A percentile compares a stretch with the other conserved stretches of the same genome.
These are phyloP conservation scores for Pythium utonaiense DNA, from an alignment of 352 stramenopile species.

Conservation along the genomic window DNA sequence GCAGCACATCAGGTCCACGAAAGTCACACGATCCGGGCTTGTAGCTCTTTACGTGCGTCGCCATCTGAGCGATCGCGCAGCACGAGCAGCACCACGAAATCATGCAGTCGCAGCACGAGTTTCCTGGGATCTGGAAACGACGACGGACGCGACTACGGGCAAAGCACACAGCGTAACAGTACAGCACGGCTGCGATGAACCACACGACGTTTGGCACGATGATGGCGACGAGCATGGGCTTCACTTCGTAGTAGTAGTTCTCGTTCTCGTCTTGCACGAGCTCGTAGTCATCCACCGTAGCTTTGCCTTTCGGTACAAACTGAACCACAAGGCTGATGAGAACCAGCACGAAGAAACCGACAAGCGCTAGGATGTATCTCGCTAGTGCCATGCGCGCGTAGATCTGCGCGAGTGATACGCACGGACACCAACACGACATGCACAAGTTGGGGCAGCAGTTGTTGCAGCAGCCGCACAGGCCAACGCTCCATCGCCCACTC, in stretches of 20 bases:
- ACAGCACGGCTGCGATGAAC: no score
- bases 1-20: slow-evolving; percentile 8
- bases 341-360: not conserved
- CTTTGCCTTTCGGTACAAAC: slow-evolving; percentile 4
- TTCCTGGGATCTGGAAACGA: slow-evolving; percentile 21
- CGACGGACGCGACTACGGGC: slow-evolving; percentile 6
- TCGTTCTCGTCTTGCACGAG: not conserved
- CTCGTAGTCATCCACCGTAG: not conserved
- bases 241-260: slow-evolving; percentile 1
- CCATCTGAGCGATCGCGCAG: slow-evolving; percentile 24
- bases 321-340: slow-evolving; percentile 19
- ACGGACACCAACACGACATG: slow-evolving; percentile 29
- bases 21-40: slow-evolving; percentile 13
- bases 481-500: slow-evolving; percentile 15
- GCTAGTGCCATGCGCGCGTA: slow-evolving; percentile 20
- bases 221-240: not conserved
- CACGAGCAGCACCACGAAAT: slow-evolving; percentile 23
- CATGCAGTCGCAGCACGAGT: slow-evolving; percentile 10
- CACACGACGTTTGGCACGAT: not conserved
- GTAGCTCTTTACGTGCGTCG: slow-evolving; percentile 23
- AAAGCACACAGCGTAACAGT: not conserved
- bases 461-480: slow-evolving; percentile 27
- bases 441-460: slow-evolving; percentile 27
- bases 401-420: slow-evolving; percentile 21
- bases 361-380: not conserved